Evolutionary conservation across 2,329 filamentous ascomycete species (phyloP), one percentile per base, ranked within the genome.

Genomic region (Ceratocystis lukuohia): DNA sequence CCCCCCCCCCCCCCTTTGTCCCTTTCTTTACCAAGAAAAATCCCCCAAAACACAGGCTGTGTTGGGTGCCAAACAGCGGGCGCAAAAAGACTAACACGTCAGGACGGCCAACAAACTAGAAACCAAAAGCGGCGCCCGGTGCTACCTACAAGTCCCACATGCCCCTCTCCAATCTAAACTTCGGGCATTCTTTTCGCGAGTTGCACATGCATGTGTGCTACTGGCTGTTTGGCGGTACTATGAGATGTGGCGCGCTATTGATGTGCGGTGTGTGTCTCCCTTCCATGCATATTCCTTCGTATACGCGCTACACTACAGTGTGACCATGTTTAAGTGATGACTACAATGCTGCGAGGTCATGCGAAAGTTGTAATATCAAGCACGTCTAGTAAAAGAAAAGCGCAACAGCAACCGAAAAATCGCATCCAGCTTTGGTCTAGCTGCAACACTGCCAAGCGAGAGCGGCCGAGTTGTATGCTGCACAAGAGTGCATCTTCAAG

Each of bases 271-370:
- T 53, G 15, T 25, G 48, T 28, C 48, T 53, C 48, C 48, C 48
- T 53, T 53, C 48, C 48, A 53, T 53, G 48, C 48, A 53, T 53
- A 8, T 53, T 53, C 48, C 48, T 53, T 53, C 22, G 48, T 53
- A 53, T 53, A 53, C 48, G 48, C 46, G 22, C 20, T 15, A 15
- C 48, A 53, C 48, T 28, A 53, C 48, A 15, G 48, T 53, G 48
- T 25, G 20, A 53, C 48, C 48, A 53, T 53, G 48, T 41, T 37
- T 41, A 41, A 41, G 37, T 53, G 20, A 12, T 53, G 48, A 53
- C 48, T 53, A 15, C 20, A 41, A 41, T 53, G 48, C 48, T 25
- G 25, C 48, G 8, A 53, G 20, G 25, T 2, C 7, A 25, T 5
- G 48, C 17, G 8, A 50, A 25, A 22, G n/a, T 50, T n/a, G 7